A percentile compares a stretch with the other conserved stretches of the same genome.
These are phyloP conservation scores for Whalleya microplaca DNA, from an alignment of 2,329 filamentous ascomycete species.

Conservation along the genomic window DNA sequence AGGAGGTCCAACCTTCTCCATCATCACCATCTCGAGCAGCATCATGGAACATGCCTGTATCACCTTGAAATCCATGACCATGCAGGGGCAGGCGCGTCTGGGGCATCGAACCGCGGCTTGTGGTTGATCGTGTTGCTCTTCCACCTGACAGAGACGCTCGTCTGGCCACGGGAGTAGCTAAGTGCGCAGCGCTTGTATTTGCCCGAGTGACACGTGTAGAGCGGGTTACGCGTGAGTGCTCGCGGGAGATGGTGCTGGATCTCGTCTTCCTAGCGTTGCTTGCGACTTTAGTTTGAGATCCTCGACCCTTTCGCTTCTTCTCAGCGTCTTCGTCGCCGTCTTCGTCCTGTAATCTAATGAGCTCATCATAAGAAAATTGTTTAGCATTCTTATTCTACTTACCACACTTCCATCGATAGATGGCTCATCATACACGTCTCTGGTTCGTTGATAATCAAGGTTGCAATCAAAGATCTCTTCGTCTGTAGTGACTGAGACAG, in stretches of 20 bases:
- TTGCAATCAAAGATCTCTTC: conserved; percentile 66
- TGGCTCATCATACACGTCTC: conserved; percentile 64
- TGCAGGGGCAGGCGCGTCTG: conserved; percentile 30
- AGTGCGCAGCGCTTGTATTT: conserved; percentile 11
- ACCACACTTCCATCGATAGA: conserved; percentile 57
- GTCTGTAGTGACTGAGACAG: conserved; percentile 63
- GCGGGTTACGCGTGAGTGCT: conserved; percentile 8
- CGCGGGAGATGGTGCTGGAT: conserved; percentile 11
- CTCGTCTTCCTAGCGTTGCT: conserved; percentile 18
- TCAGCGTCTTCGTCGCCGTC: conserved; percentile 19
- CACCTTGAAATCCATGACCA: conserved; percentile 29
- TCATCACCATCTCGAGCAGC: conserved; percentile 12
- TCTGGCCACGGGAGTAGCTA: neutral
- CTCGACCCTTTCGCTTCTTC: conserved; percentile 16
- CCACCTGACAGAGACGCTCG: conserved; percentile 12
- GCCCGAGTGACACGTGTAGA: conserved; percentile 17
- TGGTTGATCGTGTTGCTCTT: conserved; percentile 24
- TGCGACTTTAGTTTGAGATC: conserved; percentile 5
- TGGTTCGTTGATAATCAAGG: conserved; percentile 53
- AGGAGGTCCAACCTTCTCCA: conserved; percentile 33
- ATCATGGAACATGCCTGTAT: conserved; percentile 21
- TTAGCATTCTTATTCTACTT: conserved; percentile 30
- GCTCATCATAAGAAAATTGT: conserved; percentile 8
- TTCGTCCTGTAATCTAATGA: conserved; percentile 29
- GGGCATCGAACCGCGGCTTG: conserved; percentile 10